A percentile compares a stretch with the other conserved stretches of the same genome.
These are phyloP conservation scores for Microstroma glucosiphilum DNA, from an alignment of 1,284 basidiomycete genomes.

Conservation along the genomic window DNA sequence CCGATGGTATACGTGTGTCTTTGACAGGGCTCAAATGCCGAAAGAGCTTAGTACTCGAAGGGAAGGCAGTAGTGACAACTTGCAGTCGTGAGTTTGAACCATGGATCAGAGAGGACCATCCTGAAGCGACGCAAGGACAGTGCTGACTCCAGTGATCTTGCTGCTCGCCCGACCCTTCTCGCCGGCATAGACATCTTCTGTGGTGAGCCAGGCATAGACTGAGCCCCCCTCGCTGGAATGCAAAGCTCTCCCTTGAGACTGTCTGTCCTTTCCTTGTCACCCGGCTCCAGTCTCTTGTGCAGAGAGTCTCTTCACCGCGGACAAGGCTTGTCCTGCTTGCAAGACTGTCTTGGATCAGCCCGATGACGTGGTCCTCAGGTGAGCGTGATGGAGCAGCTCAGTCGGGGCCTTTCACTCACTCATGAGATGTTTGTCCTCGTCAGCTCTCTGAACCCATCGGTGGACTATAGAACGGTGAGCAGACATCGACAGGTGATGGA, in stretches of 20 bases:
- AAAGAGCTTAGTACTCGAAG: conserved; percentile 1
- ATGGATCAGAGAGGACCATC: background rate
- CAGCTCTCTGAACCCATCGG: conserved; percentile 22
- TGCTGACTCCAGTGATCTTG: background rate
- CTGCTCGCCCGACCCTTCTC: background rate
- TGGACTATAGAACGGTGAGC: conserved; percentile 19
- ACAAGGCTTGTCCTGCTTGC: conserved; percentile 27
- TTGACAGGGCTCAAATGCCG: conserved; percentile 12
- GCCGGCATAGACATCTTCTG: conserved; percentile 23
- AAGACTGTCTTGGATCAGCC: conserved; percentile 19
- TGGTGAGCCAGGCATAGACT: background rate
- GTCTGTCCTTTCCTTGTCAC: background rate
- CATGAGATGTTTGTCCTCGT: conserved; percentile 3
- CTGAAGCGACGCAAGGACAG: background rate
- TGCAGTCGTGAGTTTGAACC: conserved; percentile 17
- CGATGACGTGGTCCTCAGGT: conserved; percentile 19
- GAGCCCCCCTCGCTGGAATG: too few relatives aligned
- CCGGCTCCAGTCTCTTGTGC: conserved; percentile 20
- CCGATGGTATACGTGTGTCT: background rate
- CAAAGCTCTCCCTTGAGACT: too few relatives aligned
- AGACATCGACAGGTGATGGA: background rate
- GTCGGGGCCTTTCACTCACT: background rate
- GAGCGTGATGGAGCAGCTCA: background rate
- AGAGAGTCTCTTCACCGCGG: conserved; percentile 22
- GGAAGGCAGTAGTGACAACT: conserved; percentile 24